Percentiles rank a stretch among this genome's conserved stretches.
These are phyloP conservation scores for Melanopsichium pennsylvanicum DNA, from an alignment of 1,284 basidiomycete species.

Conservation along the genomic window DNA sequence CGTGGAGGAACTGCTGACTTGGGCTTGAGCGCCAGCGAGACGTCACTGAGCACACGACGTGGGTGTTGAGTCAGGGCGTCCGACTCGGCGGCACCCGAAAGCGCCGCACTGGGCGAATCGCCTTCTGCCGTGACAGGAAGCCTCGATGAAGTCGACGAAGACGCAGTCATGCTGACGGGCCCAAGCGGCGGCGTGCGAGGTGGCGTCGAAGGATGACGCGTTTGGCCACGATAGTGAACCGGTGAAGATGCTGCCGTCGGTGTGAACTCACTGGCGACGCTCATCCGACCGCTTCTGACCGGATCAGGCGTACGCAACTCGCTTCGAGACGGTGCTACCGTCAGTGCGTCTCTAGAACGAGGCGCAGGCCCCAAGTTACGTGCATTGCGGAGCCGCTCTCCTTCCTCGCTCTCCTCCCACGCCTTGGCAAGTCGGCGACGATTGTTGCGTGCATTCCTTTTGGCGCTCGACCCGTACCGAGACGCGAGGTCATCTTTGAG, in stretches of 20 bases:
- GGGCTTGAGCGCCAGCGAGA: conserved; percentile 46
- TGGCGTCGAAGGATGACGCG: conserved; percentile 38
- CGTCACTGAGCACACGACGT: conserved; percentile 52
- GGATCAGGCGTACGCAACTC: conserved; percentile 31
- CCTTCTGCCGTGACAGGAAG: conserved; percentile 3
- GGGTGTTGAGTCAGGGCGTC: conserved; percentile 19
- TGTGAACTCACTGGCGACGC: conserved; percentile 33
- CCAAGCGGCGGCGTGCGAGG: conserved; percentile 36
- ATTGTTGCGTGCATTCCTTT: conserved; percentile 48
- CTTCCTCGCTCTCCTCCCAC: conserved; percentile 60
- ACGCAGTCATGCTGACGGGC: conserved; percentile 25
- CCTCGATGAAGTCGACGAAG: conserved; percentile 34
- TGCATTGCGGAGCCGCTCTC: conserved; percentile 37
- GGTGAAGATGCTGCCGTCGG: conserved; percentile 34
- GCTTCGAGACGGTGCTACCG: conserved; percentile 2
- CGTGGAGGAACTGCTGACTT: background rate
- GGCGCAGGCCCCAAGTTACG: conserved; percentile 24
- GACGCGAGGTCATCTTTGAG: conserved; percentile 42
- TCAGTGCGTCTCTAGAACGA: conserved; percentile 6
- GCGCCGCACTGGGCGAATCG: conserved; percentile 10
- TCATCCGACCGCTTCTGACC: conserved; percentile 32
- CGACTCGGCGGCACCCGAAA: conserved; percentile 7
- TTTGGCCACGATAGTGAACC: conserved; percentile 28
- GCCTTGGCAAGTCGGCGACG: conserved; percentile 53
- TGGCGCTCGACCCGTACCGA: conserved; percentile 41